phyloP scores from a whole-genome alignment of 2,329 filamentous ascomycete species.

The Colletotrichum sp. region DNA sequence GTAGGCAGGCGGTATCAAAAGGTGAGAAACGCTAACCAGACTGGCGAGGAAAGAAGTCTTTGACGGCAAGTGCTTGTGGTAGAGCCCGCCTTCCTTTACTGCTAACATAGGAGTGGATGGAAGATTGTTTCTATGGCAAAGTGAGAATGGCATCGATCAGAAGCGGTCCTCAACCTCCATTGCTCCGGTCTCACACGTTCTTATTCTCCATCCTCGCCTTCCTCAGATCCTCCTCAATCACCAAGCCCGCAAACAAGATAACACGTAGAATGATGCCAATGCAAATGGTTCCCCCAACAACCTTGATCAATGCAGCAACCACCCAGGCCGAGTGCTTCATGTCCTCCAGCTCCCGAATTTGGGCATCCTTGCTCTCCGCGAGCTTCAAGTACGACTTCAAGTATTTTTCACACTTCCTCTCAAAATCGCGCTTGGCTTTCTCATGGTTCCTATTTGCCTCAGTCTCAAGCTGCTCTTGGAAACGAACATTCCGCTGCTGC shows the following conservation, averaged over 20 bases:
- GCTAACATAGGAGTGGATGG: too few relatives aligned
- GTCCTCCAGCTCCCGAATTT: neutral
- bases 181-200: neutral
- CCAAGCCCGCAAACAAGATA: neutral
- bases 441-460: accelerated
- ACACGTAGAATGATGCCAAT: neutral
- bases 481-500: neutral
- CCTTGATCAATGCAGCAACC: neutral
- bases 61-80: neutral
- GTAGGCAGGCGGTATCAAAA: neutral
- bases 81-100: neutral
- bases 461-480: neutral
- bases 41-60: neutral
- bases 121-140: neutral
- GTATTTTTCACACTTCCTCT: neutral
- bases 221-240: neutral
- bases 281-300: neutral
- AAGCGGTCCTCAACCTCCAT: accelerated
- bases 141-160: neutral
- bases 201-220: neutral
- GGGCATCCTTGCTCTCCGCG: neutral
- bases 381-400: neutral
- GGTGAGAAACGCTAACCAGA: neutral
- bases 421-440: neutral
- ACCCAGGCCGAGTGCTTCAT: neutral